Conservation (phyloP, 306 rosid species). For the Lathyrus tuberosus region DNA sequence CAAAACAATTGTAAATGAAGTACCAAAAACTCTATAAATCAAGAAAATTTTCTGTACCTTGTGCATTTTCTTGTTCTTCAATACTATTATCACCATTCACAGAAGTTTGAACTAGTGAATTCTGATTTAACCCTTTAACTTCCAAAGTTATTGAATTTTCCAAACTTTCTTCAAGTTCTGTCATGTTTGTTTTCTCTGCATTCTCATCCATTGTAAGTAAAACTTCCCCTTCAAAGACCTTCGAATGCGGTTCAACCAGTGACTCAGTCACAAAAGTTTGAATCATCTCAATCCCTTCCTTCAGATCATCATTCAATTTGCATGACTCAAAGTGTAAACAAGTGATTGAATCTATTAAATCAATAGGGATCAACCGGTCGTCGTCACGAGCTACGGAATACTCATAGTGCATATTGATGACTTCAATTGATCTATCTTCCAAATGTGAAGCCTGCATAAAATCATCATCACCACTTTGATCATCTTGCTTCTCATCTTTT, state of each 20-base stretch:
- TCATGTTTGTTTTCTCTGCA: slow-evolving; percentile 37
- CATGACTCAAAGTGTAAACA: slow-evolving; percentile 37
- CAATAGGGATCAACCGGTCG: slow-evolving; percentile 52
- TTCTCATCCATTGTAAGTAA: slow-evolving; percentile 20
- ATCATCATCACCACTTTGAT: slow-evolving; percentile 19
- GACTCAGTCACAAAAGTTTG: slow-evolving; percentile 20
- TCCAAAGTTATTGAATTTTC: slow-evolving; percentile 36
- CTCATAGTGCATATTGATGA: slow-evolving; percentile 41
- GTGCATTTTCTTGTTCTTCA: slow-evolving; percentile 40
- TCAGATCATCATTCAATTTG: slow-evolving; percentile 38
- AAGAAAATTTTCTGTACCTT: slow-evolving; percentile 52
- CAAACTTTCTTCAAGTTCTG: slow-evolving; percentile 43
- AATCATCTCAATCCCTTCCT: slow-evolving; percentile 29
- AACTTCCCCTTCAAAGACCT: slow-evolving; percentile 29
- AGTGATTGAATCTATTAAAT: slow-evolving; percentile 64
- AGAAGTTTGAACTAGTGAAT: slow-evolving; percentile 27
- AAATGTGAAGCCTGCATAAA: slow-evolving; percentile 1
- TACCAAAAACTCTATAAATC: slow-evolving; percentile 18
- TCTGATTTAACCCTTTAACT: slow-evolving; percentile 35
- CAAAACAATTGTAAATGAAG: slow-evolving; percentile 1
- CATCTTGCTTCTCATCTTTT: slow-evolving; percentile 47
- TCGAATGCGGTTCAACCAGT: slow-evolving; percentile 29
- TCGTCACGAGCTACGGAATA: slow-evolving; percentile 20
- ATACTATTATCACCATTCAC: slow-evolving; percentile 33
- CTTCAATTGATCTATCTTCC: slow-evolving; percentile 59